Conservation (phyloP, 345 rosid genomes). For the Heritiera fomes region DNA sequence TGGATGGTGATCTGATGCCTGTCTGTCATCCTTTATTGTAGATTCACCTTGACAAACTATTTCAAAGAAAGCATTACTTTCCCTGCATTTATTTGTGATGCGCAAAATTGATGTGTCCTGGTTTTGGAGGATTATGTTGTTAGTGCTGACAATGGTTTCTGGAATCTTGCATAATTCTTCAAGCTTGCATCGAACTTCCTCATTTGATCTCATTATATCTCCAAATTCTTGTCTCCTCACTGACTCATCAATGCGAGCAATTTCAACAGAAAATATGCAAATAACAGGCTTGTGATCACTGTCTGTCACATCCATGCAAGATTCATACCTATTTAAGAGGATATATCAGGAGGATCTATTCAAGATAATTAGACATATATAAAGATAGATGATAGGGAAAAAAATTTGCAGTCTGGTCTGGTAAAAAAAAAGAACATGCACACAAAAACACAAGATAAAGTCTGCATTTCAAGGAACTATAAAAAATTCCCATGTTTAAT, state of each 20-base stretch:
- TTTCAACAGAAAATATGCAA: conserved; percentile 56
- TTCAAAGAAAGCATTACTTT: conserved; percentile 52
- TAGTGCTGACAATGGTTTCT: conserved; percentile 67
- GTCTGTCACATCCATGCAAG: conserved; percentile 82
- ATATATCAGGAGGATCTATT: conserved; percentile 15
- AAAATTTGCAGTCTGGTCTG: background rate
- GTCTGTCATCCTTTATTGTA: conserved; percentile 53
- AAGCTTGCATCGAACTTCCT: conserved; percentile 50
- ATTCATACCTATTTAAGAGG: conserved; percentile 54
- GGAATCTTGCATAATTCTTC: conserved; percentile 60
- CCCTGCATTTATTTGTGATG: conserved; percentile 58
- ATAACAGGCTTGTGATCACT: conserved; percentile 92
- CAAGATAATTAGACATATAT: conserved; percentile 6
- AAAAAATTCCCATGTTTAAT: background rate
- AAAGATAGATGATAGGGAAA: background rate
- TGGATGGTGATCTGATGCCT: conserved; percentile 49
- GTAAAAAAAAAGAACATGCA: background rate
- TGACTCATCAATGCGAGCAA: conserved; percentile 74
- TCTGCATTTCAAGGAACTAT: background rate
- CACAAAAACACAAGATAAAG: background rate
- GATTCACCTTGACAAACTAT: conserved; percentile 69
- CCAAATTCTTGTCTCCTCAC: conserved; percentile 74
- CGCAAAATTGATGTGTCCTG: conserved; percentile 58
- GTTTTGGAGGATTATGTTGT: conserved; percentile 63
- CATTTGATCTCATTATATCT: conserved; percentile 49